These are phyloP conservation scores for Celoporthe dispersa DNA, from an alignment of 2,329 filamentous ascomycete species.

Conservation along the genomic window DNA sequence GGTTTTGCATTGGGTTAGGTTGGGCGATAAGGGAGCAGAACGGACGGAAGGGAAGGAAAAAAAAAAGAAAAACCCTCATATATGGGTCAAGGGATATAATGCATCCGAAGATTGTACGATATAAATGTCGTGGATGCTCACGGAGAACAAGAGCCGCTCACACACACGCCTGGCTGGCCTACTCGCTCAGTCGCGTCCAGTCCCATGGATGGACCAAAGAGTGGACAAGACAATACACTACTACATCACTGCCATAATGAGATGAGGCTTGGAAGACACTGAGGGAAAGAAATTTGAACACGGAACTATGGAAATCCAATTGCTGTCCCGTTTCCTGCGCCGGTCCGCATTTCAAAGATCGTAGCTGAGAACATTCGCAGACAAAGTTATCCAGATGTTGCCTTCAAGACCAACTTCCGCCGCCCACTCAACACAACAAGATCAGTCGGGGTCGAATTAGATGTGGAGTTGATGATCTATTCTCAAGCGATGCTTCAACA, in stretches of 20 bases:
- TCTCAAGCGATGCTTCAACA: no score
- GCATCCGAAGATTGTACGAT: slow-evolving; percentile 1
- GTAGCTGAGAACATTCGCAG: no score
- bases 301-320: no score
- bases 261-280: no score
- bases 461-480: no score
- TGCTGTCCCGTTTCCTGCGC: no score
- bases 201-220: not conserved
- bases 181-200: not conserved
- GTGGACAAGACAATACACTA: not conserved
- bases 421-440: no score
- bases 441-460: no score
- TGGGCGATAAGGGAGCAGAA: not conserved
- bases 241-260: not conserved
- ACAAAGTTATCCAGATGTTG: no score
- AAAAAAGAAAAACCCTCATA: not conserved
- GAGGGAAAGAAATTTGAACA: no score
- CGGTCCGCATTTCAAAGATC: no score
- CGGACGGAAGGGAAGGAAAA: not conserved
- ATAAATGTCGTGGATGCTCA: not conserved
- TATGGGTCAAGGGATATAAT: not conserved
- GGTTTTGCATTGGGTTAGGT: slow-evolving; percentile 17
- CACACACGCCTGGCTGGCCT: not conserved
- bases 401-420: no score
- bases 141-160: not conserved